phyloP scores from a whole-genome alignment of 2,329 filamentous ascomycete species.

The Berkeleyomyces basicola region DNA sequence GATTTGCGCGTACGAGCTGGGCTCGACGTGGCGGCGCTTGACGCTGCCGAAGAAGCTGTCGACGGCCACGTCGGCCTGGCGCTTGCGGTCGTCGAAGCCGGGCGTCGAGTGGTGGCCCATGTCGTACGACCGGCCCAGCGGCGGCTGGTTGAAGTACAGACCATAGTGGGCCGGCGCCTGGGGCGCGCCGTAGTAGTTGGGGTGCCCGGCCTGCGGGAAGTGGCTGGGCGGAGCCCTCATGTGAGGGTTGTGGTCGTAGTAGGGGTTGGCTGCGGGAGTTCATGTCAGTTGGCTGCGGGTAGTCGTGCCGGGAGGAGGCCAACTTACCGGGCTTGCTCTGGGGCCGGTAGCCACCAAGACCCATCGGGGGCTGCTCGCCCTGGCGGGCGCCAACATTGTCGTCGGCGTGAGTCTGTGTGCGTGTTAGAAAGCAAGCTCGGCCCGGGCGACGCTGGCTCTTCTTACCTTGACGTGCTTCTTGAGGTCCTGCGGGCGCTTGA shows the following conservation, averaged over 20 bases:
- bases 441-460: neutral
- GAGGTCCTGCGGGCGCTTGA: constrained; percentile 95
- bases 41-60: constrained; percentile 90
- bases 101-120: constrained; percentile 18
- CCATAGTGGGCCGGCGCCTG: constrained; percentile 44
- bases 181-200: constrained; percentile 39
- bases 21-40: constrained; percentile 82
- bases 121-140: constrained; percentile 26
- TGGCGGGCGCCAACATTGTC: constrained; percentile 58
- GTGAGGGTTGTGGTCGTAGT: constrained; percentile 49
- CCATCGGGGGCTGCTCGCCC: constrained; percentile 29
- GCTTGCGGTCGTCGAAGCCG: constrained; percentile 56
- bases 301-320: constrained; percentile 22
- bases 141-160: constrained; percentile 60
- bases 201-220: constrained; percentile 38
- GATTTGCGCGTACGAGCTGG: constrained; percentile 77
- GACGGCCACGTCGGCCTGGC: constrained; percentile 60
- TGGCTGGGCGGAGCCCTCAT: constrained; percentile 43
- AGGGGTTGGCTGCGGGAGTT: constrained; percentile 29
- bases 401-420: constrained; percentile 65
- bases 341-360: constrained; percentile 35
- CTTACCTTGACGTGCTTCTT: constrained; percentile 93
- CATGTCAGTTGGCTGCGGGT: constrained; percentile 6
- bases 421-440: neutral
- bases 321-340: constrained; percentile 37